These are phyloP conservation scores for Penicillium argentinense DNA, from an alignment of 495 filamentous ascomycete genomes.

Conservation along the genomic window DNA sequence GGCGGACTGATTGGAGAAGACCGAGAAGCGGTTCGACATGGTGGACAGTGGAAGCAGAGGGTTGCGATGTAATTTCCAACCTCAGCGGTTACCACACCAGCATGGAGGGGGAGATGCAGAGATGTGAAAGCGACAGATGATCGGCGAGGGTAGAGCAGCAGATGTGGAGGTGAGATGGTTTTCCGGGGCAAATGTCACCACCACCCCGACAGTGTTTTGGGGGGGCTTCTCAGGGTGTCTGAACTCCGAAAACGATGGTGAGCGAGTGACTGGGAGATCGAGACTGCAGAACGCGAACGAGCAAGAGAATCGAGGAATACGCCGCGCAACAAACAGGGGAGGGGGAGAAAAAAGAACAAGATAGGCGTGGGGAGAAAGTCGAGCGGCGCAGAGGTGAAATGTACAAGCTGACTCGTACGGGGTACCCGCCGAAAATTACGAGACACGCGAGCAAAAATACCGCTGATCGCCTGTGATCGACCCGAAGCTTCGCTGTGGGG, in stretches of 20 bases:
- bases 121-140: too few relatives aligned
- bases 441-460: slow-evolving; percentile 18
- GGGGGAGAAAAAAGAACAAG: slow-evolving; percentile 8
- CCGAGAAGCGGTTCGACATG: slow-evolving; percentile 84
- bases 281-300: slow-evolving; percentile 7
- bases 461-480: neutral
- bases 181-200: slow-evolving; percentile 1
- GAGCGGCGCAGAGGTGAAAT: neutral
- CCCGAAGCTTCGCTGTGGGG: neutral
- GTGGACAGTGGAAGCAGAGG: slow-evolving; percentile 9
- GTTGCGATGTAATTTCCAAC: slow-evolving; percentile 8
- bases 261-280: slow-evolving; percentile 27
- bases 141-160: neutral
- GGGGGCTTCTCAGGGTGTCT: slow-evolving; percentile 5
- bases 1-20: slow-evolving; percentile 77
- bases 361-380: slow-evolving; percentile 2
- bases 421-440: too few relatives aligned
- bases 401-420: too few relatives aligned
- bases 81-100: slow-evolving; percentile 5
- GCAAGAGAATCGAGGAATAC: too few relatives aligned
- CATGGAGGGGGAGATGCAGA: slow-evolving; percentile 11
- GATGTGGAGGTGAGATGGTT: neutral
- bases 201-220: neutral
- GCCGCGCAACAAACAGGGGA: slow-evolving; percentile 7
- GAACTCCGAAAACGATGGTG: slow-evolving; percentile 16